Conservation (phyloP, 2,329 filamentous ascomycete species). For the Fusarium tupiense region DNA sequence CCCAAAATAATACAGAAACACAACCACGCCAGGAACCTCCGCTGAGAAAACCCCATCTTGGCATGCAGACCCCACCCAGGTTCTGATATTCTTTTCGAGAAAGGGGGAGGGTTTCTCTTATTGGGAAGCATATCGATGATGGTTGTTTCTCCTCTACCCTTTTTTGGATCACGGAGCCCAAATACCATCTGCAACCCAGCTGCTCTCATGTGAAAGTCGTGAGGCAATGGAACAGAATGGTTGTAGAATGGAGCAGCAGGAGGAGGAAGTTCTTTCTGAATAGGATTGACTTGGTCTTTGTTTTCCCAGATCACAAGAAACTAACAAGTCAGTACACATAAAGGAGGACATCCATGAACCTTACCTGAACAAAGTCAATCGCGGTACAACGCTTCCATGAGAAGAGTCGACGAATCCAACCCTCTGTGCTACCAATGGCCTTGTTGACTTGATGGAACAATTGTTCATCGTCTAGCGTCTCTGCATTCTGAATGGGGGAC, state of each 20-base stretch:
- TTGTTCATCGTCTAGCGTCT: neutral
- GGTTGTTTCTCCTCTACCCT: neutral
- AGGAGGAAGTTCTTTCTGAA: rapidly evolving
- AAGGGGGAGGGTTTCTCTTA: neutral
- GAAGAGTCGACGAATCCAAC: rapidly evolving
- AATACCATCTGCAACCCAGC: neutral
- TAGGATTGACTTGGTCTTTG: neutral
- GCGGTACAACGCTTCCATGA: neutral
- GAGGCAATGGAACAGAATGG: neutral
- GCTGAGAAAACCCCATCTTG: neutral
- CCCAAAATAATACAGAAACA: neutral
- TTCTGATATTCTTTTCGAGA: neutral
- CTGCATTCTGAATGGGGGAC: rapidly evolving
- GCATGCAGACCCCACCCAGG: neutral
- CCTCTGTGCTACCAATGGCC: neutral
- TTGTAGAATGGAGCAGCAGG: neutral
- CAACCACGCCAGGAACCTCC: neutral
- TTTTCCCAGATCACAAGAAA: neutral
- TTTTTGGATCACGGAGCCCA: rapidly evolving
- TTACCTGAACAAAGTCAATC: neutral
- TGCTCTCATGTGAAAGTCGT: neutral
- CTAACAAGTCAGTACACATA: rapidly evolving
- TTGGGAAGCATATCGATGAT: neutral
- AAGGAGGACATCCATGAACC: rapidly evolving
- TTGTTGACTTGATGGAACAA: neutral